These are phyloP conservation scores for Trifolium fragiferum DNA, from an alignment of 306 rosid genomes.

Conservation along the genomic window DNA sequence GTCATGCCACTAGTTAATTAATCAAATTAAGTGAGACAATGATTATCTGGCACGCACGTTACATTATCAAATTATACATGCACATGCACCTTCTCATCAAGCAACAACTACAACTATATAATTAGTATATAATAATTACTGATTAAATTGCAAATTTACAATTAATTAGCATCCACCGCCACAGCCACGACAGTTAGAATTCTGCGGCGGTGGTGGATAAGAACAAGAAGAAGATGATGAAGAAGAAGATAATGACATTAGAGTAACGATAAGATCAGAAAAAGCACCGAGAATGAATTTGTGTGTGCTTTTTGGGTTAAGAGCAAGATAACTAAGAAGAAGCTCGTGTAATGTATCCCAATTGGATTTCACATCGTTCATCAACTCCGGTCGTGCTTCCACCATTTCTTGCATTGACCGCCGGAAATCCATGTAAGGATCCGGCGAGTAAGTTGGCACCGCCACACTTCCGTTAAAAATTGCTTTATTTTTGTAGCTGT, in stretches of 20 bases:
- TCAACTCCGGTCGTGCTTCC: conserved; percentile 73
- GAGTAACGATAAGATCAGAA: conserved; percentile 67
- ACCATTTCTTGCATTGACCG: conserved; percentile 96
- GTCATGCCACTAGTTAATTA: not conserved
- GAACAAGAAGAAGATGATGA: not conserved
- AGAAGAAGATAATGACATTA: conserved; percentile 42
- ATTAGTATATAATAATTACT: not conserved
- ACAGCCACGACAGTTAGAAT: not conserved
- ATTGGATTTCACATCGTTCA: conserved; percentile 53
- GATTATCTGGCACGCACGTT: conserved; percentile 43
- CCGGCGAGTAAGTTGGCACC: conserved; percentile 76
- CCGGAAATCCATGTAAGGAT: conserved; percentile 91
- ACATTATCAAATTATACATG: conserved; percentile 36
- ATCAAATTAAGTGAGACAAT: conserved; percentile 26
- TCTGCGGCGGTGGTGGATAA: conserved; percentile 17
- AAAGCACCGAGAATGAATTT: conserved; percentile 79
- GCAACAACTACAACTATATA: not conserved
- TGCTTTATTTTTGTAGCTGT: not conserved
- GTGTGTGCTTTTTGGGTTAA: conserved; percentile 77
- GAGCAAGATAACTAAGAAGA: conserved; percentile 80
- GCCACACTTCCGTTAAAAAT: conserved; percentile 62
- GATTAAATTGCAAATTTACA: conserved; percentile 23
- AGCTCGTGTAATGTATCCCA: conserved; percentile 87
- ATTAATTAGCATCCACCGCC: conserved; percentile 3
- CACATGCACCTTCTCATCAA: conserved; percentile 29